phyloP scores from a whole-genome alignment of 345 rosid genomes.

The Syzygium jambos region DNA sequence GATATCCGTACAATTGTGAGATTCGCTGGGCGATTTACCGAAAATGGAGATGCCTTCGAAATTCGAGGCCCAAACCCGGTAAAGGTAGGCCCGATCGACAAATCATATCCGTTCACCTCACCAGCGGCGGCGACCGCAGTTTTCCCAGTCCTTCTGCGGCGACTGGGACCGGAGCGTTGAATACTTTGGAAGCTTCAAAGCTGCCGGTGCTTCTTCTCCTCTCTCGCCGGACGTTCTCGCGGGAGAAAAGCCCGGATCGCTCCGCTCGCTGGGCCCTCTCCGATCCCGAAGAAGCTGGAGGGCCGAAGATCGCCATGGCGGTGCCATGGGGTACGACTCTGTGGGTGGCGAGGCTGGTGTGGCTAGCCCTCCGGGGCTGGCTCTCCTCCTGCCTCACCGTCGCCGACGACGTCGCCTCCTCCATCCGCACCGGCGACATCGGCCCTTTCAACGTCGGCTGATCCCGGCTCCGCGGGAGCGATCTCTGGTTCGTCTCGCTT shows the following conservation, averaged over 20 bases:
- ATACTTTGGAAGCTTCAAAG: not conserved
- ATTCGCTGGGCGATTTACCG: not conserved
- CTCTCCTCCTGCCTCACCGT: conserved; percentile 69
- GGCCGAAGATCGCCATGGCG: conserved; percentile 28
- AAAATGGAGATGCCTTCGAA: not conserved
- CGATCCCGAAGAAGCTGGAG: not conserved
- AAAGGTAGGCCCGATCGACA: not conserved
- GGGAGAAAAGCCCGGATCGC: not conserved
- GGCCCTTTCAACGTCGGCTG: conserved; percentile 79
- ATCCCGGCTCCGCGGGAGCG: not conserved
- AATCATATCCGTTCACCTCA: not conserved
- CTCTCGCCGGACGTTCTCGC: not conserved
- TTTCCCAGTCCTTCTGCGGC: not conserved
- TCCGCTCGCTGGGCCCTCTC: not conserved
- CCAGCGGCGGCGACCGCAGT: not conserved
- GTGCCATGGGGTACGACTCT: conserved; percentile 49
- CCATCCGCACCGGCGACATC: conserved; percentile 76
- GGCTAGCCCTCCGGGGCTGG: conserved; percentile 66
- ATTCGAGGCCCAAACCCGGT: not conserved
- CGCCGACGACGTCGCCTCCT: conserved; percentile 77
- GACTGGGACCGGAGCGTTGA: not conserved
- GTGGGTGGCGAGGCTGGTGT: conserved; percentile 59
- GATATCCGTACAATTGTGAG: too few species aligned
- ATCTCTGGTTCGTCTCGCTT: not conserved
- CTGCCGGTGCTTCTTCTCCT: not conserved